Conservation (phyloP, 768 basidiomycete genomes). For the Cyathus striatus region DNA sequence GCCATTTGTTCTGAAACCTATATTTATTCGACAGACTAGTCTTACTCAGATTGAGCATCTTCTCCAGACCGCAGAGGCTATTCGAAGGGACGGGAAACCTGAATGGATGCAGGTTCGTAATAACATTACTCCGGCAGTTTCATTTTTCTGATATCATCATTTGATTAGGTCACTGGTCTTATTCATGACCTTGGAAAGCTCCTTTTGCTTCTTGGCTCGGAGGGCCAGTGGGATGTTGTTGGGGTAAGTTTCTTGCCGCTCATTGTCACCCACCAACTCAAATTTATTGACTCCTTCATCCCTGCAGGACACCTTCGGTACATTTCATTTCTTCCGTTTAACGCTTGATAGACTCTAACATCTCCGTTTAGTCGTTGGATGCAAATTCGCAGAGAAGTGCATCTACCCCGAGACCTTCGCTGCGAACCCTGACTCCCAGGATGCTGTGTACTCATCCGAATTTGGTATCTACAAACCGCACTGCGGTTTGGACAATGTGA, state of each 20-base stretch:
- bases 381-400: conserved; percentile 78
- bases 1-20: conserved; percentile 13
- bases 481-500: conserved; percentile 82
- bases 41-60: conserved; percentile 88
- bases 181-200: conserved; percentile 91
- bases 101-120: conserved; percentile 79
- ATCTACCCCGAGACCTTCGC: conserved; percentile 77
- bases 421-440: conserved; percentile 64
- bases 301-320: conserved; percentile 38
- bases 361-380: conserved; percentile 62
- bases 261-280: conserved; percentile 1
- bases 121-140: not conserved
- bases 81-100: conserved; percentile 78
- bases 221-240: conserved; percentile 95
- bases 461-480: conserved; percentile 73
- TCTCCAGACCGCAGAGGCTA: conserved; percentile 88
- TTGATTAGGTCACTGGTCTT: conserved; percentile 61
- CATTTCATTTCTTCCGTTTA: conserved; percentile 6
- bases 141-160: not conserved
- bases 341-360: conserved; percentile 1
- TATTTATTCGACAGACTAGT: conserved; percentile 43
- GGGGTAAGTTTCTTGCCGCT: conserved; percentile 45
- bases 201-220: conserved; percentile 74
- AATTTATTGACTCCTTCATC: conserved; percentile 8
- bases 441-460: conserved; percentile 64